Base-by-base conservation (phyloP, 805 yeast species). In the Yamadazyma laniorum region DNA sequence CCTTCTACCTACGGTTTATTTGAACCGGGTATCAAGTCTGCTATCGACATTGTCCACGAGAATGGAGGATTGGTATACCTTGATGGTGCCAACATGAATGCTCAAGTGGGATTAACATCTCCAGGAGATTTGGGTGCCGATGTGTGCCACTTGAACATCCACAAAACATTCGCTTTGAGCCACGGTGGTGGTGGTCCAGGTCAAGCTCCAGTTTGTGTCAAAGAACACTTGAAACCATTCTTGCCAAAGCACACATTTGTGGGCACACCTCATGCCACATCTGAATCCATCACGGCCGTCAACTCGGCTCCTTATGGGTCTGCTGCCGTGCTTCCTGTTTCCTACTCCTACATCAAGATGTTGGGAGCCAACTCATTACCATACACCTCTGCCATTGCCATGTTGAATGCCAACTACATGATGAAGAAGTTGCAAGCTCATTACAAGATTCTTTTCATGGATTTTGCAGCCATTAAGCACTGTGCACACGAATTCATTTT, bases 161-260 rank as follows among this genome's bases (percentile, higher is more conserved):
- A 93, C 72, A 93, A 93, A 69, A 93, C 99, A 1, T 93, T 93
- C 72, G 89, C 97, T 32, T 88, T 93, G 56, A 95, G 96, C 39
- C 99, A 93, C 56, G 99, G 99, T 56, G 99, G 99, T 58, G 99
- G 99, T 59, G 99, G 99, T 29, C 99, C 99, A 29, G 99, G 98
- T 58, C 95, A 89, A 54, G 99, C 97, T 14, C 98, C 98, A 35
- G 93, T 93, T 47, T 88, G 98, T 74, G 98, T 91, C 40, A 82
- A 81, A 50, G 67, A 74, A 34, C 95, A 88, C 61, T 71, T 93
- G 52, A 75, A 74, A 30, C 86, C 87, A 37, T 89, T 78, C 65
- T 74, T 93, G 52, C 99, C 99, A 32, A 69, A 72, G 11, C 97
- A 93, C 63, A 74, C 77, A 16, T 69, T 85, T 28, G 70, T 77